A percentile compares a stretch with the other conserved stretches of the same genome.
Conservation (phyloP, 2,329 filamentous ascomycete genomes). For the Ceratocystis smalleyi region DNA sequence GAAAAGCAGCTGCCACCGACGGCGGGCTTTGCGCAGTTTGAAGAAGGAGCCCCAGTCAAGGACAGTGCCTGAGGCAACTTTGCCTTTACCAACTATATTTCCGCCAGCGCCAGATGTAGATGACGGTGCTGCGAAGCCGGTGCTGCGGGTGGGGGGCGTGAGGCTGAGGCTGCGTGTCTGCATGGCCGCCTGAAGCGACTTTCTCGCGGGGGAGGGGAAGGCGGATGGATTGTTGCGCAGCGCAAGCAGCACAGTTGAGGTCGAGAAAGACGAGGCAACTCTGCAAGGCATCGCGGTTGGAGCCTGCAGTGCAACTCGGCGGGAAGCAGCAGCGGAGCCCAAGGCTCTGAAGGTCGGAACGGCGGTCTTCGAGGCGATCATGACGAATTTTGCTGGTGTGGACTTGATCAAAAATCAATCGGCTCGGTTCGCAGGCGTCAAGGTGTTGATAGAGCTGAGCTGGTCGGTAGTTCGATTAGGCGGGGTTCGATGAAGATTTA, state of each 20-base stretch:
- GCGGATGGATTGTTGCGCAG: constrained; percentile 1
- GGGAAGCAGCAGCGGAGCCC: neutral
- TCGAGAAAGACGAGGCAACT: constrained; percentile 5
- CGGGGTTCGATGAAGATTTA: too few species aligned
- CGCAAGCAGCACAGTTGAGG: constrained; percentile 3
- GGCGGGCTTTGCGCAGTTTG: constrained; percentile 68
- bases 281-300: neutral
- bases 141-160: constrained; percentile 14
- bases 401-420: neutral
- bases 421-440: neutral
- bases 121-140: constrained; percentile 13
- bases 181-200: neutral
- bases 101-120: constrained; percentile 22
- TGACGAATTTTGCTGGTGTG: neutral
- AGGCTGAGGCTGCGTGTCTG: constrained; percentile 11
- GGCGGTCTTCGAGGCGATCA: constrained; percentile 11
- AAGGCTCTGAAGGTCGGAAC: neutral
- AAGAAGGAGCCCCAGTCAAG: constrained; percentile 91
- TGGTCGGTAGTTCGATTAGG: neutral
- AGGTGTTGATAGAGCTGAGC: neutral
- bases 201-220: neutral
- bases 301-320: neutral
- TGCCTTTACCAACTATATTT: constrained; percentile 15
- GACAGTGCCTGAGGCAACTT: constrained; percentile 19
- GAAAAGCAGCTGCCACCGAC: constrained; percentile 67